Percentiles rank a stretch among this genome's conserved stretches.
Conservation (phyloP, 1,284 basidiomycete species). For the Puccinia polysora region DNA sequence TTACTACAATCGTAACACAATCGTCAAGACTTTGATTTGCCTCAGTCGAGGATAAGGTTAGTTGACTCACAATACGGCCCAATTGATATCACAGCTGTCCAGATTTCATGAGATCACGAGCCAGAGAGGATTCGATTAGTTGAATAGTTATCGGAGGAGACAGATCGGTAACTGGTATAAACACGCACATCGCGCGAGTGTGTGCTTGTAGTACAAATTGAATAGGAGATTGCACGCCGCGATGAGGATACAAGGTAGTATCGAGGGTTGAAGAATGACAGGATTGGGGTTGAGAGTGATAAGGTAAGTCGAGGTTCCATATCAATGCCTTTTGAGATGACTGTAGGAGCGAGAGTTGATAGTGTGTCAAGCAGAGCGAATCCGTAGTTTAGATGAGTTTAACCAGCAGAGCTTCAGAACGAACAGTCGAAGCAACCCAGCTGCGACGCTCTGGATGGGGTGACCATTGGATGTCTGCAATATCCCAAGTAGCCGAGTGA, state of each 20-base stretch:
- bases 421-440: constrained; percentile 84
- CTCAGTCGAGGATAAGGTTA: constrained; percentile 45
- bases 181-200: constrained; percentile 72
- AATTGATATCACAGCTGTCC: constrained; percentile 72
- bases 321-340: constrained; percentile 92
- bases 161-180: background rate
- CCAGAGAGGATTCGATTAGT: no score
- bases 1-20: constrained; percentile 1
- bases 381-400: no score
- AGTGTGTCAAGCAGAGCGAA: no score
- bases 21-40: background rate
- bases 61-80: constrained; percentile 78
- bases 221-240: constrained; percentile 55
- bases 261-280: background rate
- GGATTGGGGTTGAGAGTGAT: constrained; percentile 58
- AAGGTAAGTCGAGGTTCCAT: constrained; percentile 79
- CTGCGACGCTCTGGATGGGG: constrained; percentile 77
- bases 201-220: constrained; percentile 76
- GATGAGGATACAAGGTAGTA: constrained; percentile 12
- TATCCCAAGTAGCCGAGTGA: constrained; percentile 93
- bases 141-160: background rate
- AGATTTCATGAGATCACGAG: no score
- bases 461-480: constrained; percentile 91
- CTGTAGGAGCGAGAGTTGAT: constrained; percentile 13
- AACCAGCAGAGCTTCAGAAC: no score